Evolutionary conservation across 768 basidiomycete genomes (phyloP), one percentile per base, ranked within the genome.

Genomic region (Mycena filopes): DNA sequence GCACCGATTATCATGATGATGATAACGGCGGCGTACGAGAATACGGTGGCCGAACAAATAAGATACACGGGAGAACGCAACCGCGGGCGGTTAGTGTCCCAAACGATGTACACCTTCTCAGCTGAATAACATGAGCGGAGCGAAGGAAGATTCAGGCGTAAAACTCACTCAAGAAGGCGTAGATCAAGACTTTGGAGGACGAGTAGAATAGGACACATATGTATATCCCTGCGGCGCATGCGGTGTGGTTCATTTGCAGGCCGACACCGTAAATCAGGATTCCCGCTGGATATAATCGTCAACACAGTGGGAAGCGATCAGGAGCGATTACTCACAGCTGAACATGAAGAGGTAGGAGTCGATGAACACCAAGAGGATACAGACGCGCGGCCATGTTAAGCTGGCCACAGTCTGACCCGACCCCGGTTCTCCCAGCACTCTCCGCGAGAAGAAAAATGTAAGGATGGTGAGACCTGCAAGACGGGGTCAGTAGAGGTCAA

Each of bases 71-170:
- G 78, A 0, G 82, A 82, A 45, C 78, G 76, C 21, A 78, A 71
- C 6, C 85, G 76, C 36, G 73, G 71, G 36, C 71, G 70, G 3
- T 72, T 68, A 10, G 71, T 69, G 13, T 75, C 76, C 84, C 84
- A 84, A 4, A 84, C 82, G 48, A 84, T 76, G 63, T 83, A 79
- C 23, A 84, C 81, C 45, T 81, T 81, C 68, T 84, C 83, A 23
- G 80, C 83, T 84, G 61, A 11, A 16, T n/a, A 42, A 6, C 18
- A 5, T 56, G 47, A 66, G 48, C 38, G 41, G 18, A 8, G 40
- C n/a, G 28, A 41, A 29, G 41, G 3, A 28, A 51, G 49, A 25
- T 26, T 55, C 46, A 38, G 13, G 31, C 49, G 55, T 9, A 57
- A 53, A 54, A 75, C 78, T 43, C 46, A 79, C 79, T 76, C 28